phyloP scores from a whole-genome alignment of 352 stramenopile species.

The Globisporangium mamillatum region DNA sequence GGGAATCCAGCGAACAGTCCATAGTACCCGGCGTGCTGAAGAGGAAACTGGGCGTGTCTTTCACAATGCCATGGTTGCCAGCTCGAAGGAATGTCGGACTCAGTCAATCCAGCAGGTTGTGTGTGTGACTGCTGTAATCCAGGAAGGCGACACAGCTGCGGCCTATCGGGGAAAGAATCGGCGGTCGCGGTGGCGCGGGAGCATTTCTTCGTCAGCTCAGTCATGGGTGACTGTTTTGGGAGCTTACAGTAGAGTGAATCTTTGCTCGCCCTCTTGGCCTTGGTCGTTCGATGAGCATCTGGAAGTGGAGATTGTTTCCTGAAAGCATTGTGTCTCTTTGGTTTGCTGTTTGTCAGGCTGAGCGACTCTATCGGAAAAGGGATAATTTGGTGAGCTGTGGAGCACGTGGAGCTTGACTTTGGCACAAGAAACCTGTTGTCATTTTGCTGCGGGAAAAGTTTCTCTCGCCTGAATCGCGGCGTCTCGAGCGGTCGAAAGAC shows the following conservation, averaged over 20 bases:
- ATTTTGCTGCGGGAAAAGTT: slow-evolving; percentile 23
- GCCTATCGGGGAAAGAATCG: neutral
- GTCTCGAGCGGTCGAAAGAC: neutral
- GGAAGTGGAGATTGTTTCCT: slow-evolving; percentile 18
- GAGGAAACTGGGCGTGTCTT: slow-evolving; percentile 2
- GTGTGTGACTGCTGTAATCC: slow-evolving; percentile 6
- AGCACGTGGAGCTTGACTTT: slow-evolving; percentile 7
- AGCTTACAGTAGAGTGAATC: neutral
- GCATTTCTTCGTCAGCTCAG: slow-evolving; percentile 14
- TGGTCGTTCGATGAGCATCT: slow-evolving; percentile 10
- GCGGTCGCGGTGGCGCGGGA: neutral
- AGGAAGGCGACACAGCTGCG: slow-evolving; percentile 2
- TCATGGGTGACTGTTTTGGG: slow-evolving; percentile 13
- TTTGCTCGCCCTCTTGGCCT: slow-evolving; percentile 7
- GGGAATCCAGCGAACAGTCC: neutral
- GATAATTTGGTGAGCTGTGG: slow-evolving; percentile 15
- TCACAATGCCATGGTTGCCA: neutral
- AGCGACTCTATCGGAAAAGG: slow-evolving; percentile 16
- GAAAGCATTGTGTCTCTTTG: neutral
- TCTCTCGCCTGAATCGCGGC: slow-evolving; percentile 17
- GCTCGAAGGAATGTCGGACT: neutral
- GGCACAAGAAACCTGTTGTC: slow-evolving; percentile 3
- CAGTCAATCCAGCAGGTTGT: neutral
- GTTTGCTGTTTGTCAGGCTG: slow-evolving; percentile 5
- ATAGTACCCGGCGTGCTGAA: neutral